These are phyloP conservation scores for Hypoxylon sp. DNA, from an alignment of 2,329 filamentous ascomycete genomes.

Conservation along the genomic window DNA sequence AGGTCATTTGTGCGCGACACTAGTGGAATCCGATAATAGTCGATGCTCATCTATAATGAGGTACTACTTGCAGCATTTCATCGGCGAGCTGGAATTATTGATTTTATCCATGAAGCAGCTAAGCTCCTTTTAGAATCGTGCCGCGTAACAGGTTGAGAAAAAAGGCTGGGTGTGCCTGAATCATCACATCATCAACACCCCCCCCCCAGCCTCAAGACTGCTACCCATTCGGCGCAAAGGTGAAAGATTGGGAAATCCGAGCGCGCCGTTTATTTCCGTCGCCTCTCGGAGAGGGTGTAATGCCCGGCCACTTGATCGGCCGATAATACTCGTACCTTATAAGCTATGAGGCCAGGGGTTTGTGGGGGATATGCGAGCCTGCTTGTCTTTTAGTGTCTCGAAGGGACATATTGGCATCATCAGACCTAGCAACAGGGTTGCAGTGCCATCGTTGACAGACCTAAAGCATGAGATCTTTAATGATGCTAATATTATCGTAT, in stretches of 20 bases:
- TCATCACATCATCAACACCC: conserved; percentile 9
- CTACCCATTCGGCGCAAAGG: conserved; percentile 16
- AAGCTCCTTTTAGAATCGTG: conserved; percentile 24
- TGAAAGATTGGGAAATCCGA: conserved; percentile 33
- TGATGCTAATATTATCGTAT: conserved; percentile 7
- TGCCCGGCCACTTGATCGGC: conserved; percentile 22
- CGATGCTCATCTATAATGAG: conserved; percentile 13
- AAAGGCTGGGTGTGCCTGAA: conserved; percentile 7
- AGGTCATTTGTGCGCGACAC: conserved; percentile 28
- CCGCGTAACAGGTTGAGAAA: conserved; percentile 28
- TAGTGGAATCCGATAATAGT: conserved; percentile 22
- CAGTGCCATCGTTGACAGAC: conserved; percentile 19
- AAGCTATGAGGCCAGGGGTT: conserved; percentile 17
- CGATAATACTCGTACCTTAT: conserved; percentile 17
- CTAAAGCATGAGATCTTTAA: conserved; percentile 20
- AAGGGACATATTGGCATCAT: too few relatives aligned
- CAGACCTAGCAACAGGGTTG: background rate
- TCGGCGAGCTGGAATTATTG: conserved; percentile 12
- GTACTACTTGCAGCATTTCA: conserved; percentile 14
- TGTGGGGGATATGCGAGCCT: conserved; percentile 33
- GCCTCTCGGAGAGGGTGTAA: conserved; percentile 23
- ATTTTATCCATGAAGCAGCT: conserved; percentile 35
- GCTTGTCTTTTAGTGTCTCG: too few relatives aligned
- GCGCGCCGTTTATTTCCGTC: conserved; percentile 22
- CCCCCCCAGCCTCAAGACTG: conserved; percentile 8